These are phyloP conservation scores for Amoebophrya sp. DNA, from an alignment of 169 alveolate species.

Conservation along the genomic window DNA sequence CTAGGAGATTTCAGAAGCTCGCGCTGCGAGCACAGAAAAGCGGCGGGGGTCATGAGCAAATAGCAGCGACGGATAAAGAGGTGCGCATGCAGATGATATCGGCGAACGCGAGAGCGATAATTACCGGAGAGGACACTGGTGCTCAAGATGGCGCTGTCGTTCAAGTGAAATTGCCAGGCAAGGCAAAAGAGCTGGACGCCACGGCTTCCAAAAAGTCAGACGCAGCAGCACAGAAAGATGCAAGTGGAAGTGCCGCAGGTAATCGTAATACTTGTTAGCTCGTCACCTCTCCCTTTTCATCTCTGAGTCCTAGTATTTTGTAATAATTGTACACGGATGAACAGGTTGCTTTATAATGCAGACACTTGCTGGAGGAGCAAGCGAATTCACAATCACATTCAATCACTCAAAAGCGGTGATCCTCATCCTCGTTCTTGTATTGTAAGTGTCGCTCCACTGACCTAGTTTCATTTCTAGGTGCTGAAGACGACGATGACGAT, in stretches of 20 bases:
- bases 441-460: too few relatives aligned
- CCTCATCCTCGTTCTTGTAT: too few relatives aligned
- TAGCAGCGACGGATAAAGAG: background rate
- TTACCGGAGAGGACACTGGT: background rate
- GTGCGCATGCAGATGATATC: background rate
- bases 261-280: too few relatives aligned
- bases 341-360: too few relatives aligned
- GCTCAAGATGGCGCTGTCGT: background rate
- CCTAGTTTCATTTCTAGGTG: too few relatives aligned
- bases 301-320: too few relatives aligned
- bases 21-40: background rate
- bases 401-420: too few relatives aligned
- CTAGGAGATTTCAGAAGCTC: background rate
- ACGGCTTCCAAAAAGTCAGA: background rate
- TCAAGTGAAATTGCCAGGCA: background rate
- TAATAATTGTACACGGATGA: too few relatives aligned
- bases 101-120: background rate
- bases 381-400: too few relatives aligned
- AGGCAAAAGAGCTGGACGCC: background rate
- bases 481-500: background rate
- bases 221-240: too few relatives aligned
- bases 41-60: background rate
- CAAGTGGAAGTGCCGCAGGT: too few relatives aligned
- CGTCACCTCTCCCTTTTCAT: background rate
- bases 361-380: too few relatives aligned